Base-by-base conservation (phyloP, 768 basidiomycete genomes). In the Kwoniella dendrophila region DNA sequence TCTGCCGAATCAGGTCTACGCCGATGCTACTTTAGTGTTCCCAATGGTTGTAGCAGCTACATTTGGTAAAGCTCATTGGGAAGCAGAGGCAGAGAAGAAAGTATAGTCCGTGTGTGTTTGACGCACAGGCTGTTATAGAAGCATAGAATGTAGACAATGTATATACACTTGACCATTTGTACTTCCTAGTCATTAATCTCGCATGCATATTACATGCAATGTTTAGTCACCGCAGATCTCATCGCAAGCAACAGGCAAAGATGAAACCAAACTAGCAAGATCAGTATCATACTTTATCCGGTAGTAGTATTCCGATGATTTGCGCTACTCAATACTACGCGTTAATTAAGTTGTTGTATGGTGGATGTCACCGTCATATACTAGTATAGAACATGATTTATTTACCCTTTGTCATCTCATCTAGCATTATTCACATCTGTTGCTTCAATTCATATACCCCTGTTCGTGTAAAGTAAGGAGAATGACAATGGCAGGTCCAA, bases 11-110 rank as follows among this genome's bases (percentile, higher is more conserved):
- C 29, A 95, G 83, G 90, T 95, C 5, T 95, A 86, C 70, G 93
- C 94, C n/a, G 95, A 98, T 70, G 95, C 95, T 6, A 99, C 95
- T 0, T 81, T 99, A 22, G 94, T 92, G 7, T 98, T 98, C 79
- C 96, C 96, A 1, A 81, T 99, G 72, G 80, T 98, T 4, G 94
- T 99, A 1, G 94, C 95, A 4, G 92, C 91, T 10, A 97, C 96
- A 2, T 98, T 93, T 77, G 92, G 89, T 1, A 81, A 80, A 67
- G 76, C 78, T 1, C 80, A 81, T 55, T 81, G 81, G 81, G 78
- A 70, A 26, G 60, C 59, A 16, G 27, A 73, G 38, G 64, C 67
- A 20, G 51, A 62, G 57, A 27, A 26, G 44, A 47, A 58, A 22
- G 51, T 4, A 8, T 14, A 18, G 20, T 26, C 53, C 7, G 53